Evolutionary conservation across 805 yeast species (phyloP).

Genomic region (Starmerella scarabaei): DNA sequence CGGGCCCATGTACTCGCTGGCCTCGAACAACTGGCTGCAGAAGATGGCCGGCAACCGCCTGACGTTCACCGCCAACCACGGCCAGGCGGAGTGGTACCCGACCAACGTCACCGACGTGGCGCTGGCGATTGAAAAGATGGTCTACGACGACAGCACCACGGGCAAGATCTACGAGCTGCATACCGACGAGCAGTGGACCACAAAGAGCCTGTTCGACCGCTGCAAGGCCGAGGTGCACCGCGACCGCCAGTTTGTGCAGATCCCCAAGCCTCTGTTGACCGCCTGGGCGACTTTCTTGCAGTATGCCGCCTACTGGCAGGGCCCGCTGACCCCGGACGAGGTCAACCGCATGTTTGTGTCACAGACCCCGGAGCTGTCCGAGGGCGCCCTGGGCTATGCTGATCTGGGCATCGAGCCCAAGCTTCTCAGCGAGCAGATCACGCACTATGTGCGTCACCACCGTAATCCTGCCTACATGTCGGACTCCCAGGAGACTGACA

Average conservation of each 20-base stretch:
- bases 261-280: conserved; percentile 32
- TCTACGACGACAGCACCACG: conserved; percentile 65
- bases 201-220: conserved; percentile 54
- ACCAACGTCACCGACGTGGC: conserved; percentile 72
- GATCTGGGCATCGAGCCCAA: conserved; percentile 60
- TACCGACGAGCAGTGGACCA: conserved; percentile 56
- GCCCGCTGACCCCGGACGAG: conserved; percentile 51
- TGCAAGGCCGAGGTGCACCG: conserved; percentile 46
- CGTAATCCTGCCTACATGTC: conserved; percentile 22
- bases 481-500: conserved; percentile 23
- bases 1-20: conserved; percentile 63
- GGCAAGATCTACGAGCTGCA: conserved; percentile 64
- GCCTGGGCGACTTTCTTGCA: conserved; percentile 28
- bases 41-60: conserved; percentile 42
- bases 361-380: conserved; percentile 43
- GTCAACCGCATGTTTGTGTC: conserved; percentile 58
- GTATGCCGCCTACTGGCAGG: conserved; percentile 35
- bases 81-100: conserved; percentile 52
- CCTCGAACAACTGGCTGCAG: conserved; percentile 50
- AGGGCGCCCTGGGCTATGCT: conserved; percentile 46
- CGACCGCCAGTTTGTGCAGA: conserved; percentile 29
- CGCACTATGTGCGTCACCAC: conserved; percentile 22
- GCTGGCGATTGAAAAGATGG: conserved; percentile 61
- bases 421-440: conserved; percentile 36
- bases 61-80: conserved; percentile 54